Evolutionary conservation across 2,329 filamentous ascomycete genomes (phyloP).

Genomic region (Xylariomycetidae sp.): DNA sequence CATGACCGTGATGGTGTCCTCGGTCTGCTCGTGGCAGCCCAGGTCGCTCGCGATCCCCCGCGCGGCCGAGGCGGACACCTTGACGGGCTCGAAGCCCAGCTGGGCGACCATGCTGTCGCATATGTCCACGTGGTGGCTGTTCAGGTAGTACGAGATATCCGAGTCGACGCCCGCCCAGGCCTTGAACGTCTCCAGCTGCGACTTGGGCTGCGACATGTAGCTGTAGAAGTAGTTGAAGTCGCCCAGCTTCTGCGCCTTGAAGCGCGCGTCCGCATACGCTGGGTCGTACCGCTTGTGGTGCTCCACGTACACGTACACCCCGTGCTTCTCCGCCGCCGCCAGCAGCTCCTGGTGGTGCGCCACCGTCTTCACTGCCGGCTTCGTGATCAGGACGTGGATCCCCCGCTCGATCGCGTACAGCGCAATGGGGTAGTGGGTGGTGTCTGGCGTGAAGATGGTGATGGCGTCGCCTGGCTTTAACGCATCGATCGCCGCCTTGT

Average conservation of each 20-base stretch:
- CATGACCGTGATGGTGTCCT: constrained; percentile 88
- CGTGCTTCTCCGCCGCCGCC: constrained; percentile 62
- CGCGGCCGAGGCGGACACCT: constrained; percentile 71
- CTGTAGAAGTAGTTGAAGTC: constrained; percentile 99
- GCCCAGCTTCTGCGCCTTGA: constrained; percentile 68
- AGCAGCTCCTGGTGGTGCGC: constrained; percentile 73
- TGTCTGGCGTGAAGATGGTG: constrained; percentile 93
- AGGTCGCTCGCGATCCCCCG: constrained; percentile 72
- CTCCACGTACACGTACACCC: constrained; percentile 88
- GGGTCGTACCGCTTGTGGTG: constrained; percentile 97
- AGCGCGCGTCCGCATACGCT: constrained; percentile 81
- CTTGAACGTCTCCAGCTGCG: constrained; percentile 88
- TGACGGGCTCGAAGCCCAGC: constrained; percentile 66
- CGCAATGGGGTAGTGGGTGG: constrained; percentile 87
- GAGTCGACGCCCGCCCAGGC: constrained; percentile 88
- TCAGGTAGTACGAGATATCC: constrained; percentile 94
- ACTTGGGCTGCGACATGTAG: constrained; percentile 93
- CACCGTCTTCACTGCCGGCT: constrained; percentile 83
- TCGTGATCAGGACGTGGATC: constrained; percentile 89
- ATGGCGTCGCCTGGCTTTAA: constrained; percentile 79
- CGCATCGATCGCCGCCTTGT: constrained; percentile 82
- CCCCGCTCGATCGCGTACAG: constrained; percentile 83
- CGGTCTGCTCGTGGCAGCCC: constrained; percentile 74
- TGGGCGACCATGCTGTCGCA: constrained; percentile 83
- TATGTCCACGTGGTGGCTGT: constrained; percentile 90